Percentiles rank a stretch among this genome's conserved stretches.
Conservation (phyloP, 495 filamentous ascomycete genomes). For the Xylaria acuta region DNA sequence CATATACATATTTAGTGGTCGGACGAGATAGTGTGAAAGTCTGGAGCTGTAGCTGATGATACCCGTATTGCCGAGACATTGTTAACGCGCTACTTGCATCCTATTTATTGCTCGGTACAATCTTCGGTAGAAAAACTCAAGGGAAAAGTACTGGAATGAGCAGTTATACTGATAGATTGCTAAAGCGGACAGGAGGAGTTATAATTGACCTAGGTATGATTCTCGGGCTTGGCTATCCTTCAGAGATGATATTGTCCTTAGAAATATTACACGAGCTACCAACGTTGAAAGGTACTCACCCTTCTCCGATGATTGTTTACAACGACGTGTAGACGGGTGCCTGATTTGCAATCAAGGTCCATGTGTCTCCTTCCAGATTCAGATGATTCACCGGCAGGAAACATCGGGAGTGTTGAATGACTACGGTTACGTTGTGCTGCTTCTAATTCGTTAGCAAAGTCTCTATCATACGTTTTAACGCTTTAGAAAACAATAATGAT, state of each 20-base stretch:
- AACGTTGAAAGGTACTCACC: not conserved
- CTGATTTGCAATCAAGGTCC: not conserved
- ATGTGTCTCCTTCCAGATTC: slow-evolving; percentile 21
- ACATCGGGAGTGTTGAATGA: not conserved
- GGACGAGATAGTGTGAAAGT: not conserved
- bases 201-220: not conserved
- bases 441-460: too few relatives aligned
- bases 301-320: not conserved
- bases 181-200: not conserved
- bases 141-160: not conserved
- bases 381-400: slow-evolving; percentile 12
- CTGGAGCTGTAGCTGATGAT: not conserved
- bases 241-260: not conserved
- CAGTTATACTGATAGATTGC: not conserved
- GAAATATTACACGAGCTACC: not conserved
- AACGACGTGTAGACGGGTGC: not conserved
- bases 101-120: too few relatives aligned
- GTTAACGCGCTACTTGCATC: not conserved
- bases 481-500: not conserved
- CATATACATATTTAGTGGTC: not conserved
- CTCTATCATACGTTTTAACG: not conserved
- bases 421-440: too few relatives aligned
- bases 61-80: slow-evolving; percentile 21
- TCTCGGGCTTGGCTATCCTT: not conserved
- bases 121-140: not conserved